Evolutionary conservation across 176 grass and related monocot species (phyloP).

Genomic region (Cenchrus fungigraminus): DNA sequence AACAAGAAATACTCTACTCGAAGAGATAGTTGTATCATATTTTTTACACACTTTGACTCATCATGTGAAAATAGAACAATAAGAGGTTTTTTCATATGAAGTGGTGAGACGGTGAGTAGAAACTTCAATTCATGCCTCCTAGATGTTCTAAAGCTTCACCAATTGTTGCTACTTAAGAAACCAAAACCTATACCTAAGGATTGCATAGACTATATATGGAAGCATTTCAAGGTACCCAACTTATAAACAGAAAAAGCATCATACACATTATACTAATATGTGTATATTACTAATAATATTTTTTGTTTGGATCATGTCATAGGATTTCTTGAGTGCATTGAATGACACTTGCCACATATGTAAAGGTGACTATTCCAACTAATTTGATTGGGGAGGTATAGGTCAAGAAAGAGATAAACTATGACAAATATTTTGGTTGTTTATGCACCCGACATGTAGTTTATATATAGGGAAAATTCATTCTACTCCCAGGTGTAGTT

Average conservation of each 20-base stretch:
- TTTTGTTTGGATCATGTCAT: not conserved
- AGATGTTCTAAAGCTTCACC: not conserved
- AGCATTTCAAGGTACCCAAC: conserved; percentile 2
- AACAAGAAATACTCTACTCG: not conserved
- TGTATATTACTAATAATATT: not conserved
- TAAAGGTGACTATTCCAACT: not conserved
- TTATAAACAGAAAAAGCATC: not conserved
- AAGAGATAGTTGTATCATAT: not conserved
- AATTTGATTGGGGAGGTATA: not conserved
- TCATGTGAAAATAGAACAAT: conserved; percentile 4
- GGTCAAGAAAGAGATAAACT: not conserved
- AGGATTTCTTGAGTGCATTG: not conserved
- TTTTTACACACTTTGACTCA: not conserved
- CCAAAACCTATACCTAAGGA: conserved; percentile 1
- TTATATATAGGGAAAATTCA: not conserved
- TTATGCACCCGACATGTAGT: conserved; percentile 12
- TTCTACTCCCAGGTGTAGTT: too few relatives aligned
- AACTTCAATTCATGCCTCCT: not conserved
- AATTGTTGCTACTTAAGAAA: conserved; percentile 8
- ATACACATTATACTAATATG: not conserved
- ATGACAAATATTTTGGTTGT: not conserved
- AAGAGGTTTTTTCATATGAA: not conserved
- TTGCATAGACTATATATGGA: not conserved
- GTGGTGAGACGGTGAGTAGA: not conserved
- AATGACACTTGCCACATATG: not conserved